Base-by-base conservation (phyloP, 169 alveolate species). In the Besnoitia besnoiti region DNA sequence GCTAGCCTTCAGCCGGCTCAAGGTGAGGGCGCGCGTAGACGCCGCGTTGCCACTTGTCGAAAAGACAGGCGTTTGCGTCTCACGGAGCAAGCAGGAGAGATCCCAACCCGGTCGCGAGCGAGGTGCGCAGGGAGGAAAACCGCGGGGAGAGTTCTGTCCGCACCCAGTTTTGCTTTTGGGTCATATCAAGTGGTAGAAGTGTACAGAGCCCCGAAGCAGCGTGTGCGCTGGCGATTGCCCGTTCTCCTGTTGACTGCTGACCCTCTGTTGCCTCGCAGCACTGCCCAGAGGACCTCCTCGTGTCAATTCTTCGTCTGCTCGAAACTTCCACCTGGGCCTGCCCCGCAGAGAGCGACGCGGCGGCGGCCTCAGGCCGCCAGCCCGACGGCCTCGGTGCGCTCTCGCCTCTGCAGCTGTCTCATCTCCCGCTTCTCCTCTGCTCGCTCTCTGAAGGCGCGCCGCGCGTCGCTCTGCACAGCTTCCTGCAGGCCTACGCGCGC, bases 1-100 rank as follows among this genome's bases (percentile, higher is more conserved):
- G 37, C 35, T 77, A 51, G 87, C 87, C 87, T 77, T 77, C 8
- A 42, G 59, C 55, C 87, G 87, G 14, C 87, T 77, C 40, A 24
- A 7, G 59, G 87, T 73, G 21, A 77, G 87, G 33, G 24, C 12
- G 40, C 80, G n/a, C n/a, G n/a, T n/a, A n/a, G n/a, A n/a, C n/a
- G n/a, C n/a, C n/a, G n/a, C n/a, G n/a, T n/a, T n/a, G n/a, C n/a
- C n/a, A n/a, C n/a, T n/a, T n/a, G n/a, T n/a, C n/a, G n/a, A n/a
- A n/a, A n/a, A n/a, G n/a, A n/a, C n/a, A n/a, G n/a, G n/a, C n/a
- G n/a, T n/a, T n/a, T n/a, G n/a, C n/a, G n/a, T n/a, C n/a, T n/a
- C n/a, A n/a, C n/a, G n/a, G 14, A 14, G 55, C 55, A 14, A 5
- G 14, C 5, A 49, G 55, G 55, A 49, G 5, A 49, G 14, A 49